phyloP scores from a whole-genome alignment of 768 basidiomycete genomes.

The Phaeotremella fagi region DNA sequence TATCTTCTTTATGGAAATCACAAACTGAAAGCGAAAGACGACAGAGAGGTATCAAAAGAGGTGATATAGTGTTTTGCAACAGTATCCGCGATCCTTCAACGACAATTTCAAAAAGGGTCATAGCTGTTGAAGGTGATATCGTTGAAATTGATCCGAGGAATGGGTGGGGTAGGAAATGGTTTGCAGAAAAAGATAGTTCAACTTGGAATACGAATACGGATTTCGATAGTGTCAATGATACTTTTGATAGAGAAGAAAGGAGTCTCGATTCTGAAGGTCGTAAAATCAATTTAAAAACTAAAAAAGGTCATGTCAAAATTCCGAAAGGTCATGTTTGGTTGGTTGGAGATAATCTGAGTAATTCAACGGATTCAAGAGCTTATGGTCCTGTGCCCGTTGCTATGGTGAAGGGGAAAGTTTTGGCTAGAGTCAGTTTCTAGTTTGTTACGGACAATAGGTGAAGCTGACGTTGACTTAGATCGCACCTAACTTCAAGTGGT shows the following conservation, averaged over 20 bases:
- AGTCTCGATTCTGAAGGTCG: conserved; percentile 15
- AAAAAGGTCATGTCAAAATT: conserved; percentile 55
- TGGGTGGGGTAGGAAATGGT: conserved; percentile 15
- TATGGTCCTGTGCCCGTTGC: conserved; percentile 79
- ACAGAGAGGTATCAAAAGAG: conserved; percentile 52
- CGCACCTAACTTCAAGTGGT: conserved; percentile 25
- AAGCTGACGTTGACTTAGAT: not conserved
- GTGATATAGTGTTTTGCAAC: conserved; percentile 68
- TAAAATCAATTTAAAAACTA: conserved; percentile 16
- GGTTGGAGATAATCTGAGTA: conserved; percentile 76
- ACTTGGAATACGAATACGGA: not conserved
- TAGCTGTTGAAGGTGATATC: conserved; percentile 84
- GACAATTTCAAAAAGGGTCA: conserved; percentile 78
- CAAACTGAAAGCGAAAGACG: conserved; percentile 4
- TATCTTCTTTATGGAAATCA: conserved; percentile 8
- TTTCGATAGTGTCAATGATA: not conserved
- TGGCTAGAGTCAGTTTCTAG: conserved; percentile 38
- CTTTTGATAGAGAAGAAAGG: not conserved
- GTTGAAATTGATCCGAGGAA: conserved; percentile 75
- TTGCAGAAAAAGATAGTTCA: not conserved
- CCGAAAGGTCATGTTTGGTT: conserved; percentile 89
- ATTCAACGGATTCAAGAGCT: conserved; percentile 79
- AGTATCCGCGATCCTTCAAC: conserved; percentile 66
- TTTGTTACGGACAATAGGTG: not conserved
- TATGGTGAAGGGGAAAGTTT: conserved; percentile 42